Evolutionary conservation across 805 yeast genomes (phyloP), one percentile per base, ranked within the genome.

Genomic region (Lachancea nothofagi): DNA sequence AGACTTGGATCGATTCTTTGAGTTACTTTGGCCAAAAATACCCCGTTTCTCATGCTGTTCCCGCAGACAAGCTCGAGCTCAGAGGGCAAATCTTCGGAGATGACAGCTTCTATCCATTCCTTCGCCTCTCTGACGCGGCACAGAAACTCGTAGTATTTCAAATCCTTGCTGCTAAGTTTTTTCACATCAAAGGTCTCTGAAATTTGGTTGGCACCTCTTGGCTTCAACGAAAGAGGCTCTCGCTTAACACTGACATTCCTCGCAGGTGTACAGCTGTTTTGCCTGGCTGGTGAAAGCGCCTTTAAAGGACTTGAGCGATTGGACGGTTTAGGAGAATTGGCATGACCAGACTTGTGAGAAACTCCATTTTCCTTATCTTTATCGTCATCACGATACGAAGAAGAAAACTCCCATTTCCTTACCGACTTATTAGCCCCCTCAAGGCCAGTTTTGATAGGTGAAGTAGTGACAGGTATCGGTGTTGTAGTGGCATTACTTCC

Each of bases 51-150:
- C 21, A 93, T 64, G 28, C 78, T 74, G 33, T 82, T 77, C 26
- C 83, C 77, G 1, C 52, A 45, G 6, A 66, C 57, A 32, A 85
- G 64, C 30, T 79, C 75, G 3, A 72, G 66, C 2, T 78, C 78
- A 0, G 77, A 62, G 0, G 80, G 75, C 9, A 85, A 67, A 17
- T 61, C 61, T 48, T 80, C 84, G 2, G 66, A 71, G 12, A 83
- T 68, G 10, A 84, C 72, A 9, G 62, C 57, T 60, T 82, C 85
- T 27, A 86, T 72, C 95, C 95, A 86, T 42, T 70, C 70, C 54
- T 81, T 83, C n/a, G 88, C 85, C 54, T 86, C 93, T 26, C 74
- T 77, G 8, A 85, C 78, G 44, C 90, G 76, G 59, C 95, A 85
- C 31, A 86, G 66, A 51, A 85, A 85, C 57, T 84, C 93, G 55